Conservation (phyloP, 2,329 filamentous ascomycete species). For the Pyrenophora tritici-repentis region DNA sequence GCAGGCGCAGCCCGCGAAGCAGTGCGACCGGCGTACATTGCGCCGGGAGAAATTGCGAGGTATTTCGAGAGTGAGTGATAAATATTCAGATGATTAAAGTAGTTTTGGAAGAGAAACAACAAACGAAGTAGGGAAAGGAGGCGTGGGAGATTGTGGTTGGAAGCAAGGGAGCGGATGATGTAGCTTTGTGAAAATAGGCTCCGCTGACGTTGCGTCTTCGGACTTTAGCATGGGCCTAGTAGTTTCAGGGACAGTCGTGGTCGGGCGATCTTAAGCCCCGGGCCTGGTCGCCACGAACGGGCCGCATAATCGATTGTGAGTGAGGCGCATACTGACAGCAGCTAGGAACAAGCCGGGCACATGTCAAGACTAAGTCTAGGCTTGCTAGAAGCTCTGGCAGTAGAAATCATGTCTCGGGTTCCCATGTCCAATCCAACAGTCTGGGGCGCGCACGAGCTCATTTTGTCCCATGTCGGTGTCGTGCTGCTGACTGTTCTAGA, state of each 20-base stretch:
- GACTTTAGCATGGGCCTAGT: slow-evolving; percentile 4
- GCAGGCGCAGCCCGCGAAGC: slow-evolving; percentile 54
- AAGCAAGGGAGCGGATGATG: slow-evolving; percentile 23
- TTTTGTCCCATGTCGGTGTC: too few relatives aligned
- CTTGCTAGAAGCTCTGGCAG: too few relatives aligned
- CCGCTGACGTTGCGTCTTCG: slow-evolving; percentile 15
- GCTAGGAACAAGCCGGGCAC: slow-evolving; percentile 9
- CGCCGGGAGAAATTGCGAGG: slow-evolving; percentile 29
- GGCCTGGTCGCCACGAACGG: slow-evolving; percentile 21
- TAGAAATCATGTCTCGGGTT: too few relatives aligned
- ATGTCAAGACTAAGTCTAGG: not conserved
- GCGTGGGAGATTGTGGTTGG: slow-evolving; percentile 6
- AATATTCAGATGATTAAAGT: slow-evolving; percentile 11
- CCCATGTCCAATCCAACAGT: too few relatives aligned
- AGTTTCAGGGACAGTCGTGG: slow-evolving; percentile 15
- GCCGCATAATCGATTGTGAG: slow-evolving; percentile 3
- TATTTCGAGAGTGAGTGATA: slow-evolving; percentile 20
- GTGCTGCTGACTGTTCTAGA: too few relatives aligned
- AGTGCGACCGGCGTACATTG: slow-evolving; percentile 54
- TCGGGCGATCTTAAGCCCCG: slow-evolving; percentile 20
- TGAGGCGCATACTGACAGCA: slow-evolving; percentile 5
- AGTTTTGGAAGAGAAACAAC: slow-evolving; percentile 7
- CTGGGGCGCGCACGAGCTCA: too few relatives aligned
- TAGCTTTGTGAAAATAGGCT: slow-evolving; percentile 14
- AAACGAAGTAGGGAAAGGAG: slow-evolving; percentile 14